These are phyloP conservation scores for Pythium chondricola DNA, from an alignment of 352 stramenopile genomes.

Conservation along the genomic window DNA sequence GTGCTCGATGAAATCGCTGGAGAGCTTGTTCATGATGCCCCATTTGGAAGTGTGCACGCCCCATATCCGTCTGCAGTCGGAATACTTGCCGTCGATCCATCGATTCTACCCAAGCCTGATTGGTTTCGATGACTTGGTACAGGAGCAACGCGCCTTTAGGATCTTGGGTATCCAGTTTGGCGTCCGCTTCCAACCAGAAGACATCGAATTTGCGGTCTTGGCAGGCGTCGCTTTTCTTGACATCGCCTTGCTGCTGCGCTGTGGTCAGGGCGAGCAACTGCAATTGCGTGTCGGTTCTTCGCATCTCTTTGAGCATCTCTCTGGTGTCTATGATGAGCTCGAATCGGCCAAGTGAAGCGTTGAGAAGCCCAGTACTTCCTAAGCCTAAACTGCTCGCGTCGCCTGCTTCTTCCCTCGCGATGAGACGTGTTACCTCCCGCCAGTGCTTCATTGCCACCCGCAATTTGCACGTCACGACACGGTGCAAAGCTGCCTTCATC, in stretches of 20 bases:
- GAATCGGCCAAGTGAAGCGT: conserved; percentile 39
- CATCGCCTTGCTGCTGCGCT: conserved; percentile 18
- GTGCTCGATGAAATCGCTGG: conserved; percentile 36
- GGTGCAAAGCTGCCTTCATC: conserved; percentile 25
- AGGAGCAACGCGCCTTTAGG: conserved; percentile 32
- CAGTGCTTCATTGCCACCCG: conserved; percentile 24
- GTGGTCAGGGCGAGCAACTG: conserved; percentile 33
- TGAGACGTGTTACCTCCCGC: conserved; percentile 17
- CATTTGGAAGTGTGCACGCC: conserved; percentile 26
- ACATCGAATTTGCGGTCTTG: conserved; percentile 35
- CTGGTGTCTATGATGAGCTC: conserved; percentile 44
- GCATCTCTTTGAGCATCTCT: conserved; percentile 35
- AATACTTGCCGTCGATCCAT: conserved; percentile 27
- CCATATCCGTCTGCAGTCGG: conserved; percentile 34
- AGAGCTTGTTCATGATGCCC: conserved; percentile 48
- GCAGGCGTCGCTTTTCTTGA: neutral
- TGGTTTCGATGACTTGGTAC: conserved; percentile 35
- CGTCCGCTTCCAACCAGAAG: conserved; percentile 46
- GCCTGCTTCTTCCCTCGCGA: conserved; percentile 7
- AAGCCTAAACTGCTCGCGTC: conserved; percentile 20
- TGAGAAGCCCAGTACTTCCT: conserved; percentile 39
- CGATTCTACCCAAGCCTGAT: conserved; percentile 30
- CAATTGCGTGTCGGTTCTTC: conserved; percentile 28
- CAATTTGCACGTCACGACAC: conserved; percentile 22
- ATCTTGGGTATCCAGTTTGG: conserved; percentile 50